Base-by-base conservation (phyloP, 2,329 filamentous ascomycete species). In the Ophiosphaerella herpotricha region DNA sequence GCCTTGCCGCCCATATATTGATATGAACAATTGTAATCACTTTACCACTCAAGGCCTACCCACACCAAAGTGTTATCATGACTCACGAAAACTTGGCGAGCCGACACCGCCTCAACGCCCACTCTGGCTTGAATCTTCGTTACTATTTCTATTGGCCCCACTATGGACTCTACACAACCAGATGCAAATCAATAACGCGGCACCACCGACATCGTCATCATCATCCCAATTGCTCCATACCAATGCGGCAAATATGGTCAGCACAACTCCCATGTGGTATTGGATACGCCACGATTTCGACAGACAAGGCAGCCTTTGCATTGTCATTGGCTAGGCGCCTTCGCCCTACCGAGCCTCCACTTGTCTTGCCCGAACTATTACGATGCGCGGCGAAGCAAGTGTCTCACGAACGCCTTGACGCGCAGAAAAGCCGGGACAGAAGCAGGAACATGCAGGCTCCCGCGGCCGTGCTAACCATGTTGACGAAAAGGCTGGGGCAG, bases 361-460 rank as follows among this genome's bases (percentile, higher is more conserved):
- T 26, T 48, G 33, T 48, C 40, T 18, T 21, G 37, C 40, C n/a
- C 34, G 47, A 29, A 29, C 26, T 8, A 29, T 32, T 24, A 50
- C 37, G 31, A 26, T n/a, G 43, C 40, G 46, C 45, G 54, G 50
- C 50, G 54, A 43, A 50, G 46, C 48, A 46, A 29, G 8, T 51
- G 46, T 48, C 38, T 46, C 36, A 46, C 42, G 42, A 44, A 56
- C 33, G 49, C 38, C 39, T 33, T 38, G 33, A 39, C 49, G 43
- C 43, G 40, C 42, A 43, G 43, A 23, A 32, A 33, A 24, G 6
- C 11, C 36, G 31, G 36, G 34, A 47, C 24, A 41, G 38, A 57
- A 52, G 45, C 56, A 62, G 53, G 57, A 59, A 58, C 46, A 55
- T 46, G 52, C 46, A 44, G 31, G 18, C 39, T 43, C 48, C 48